Conservation (phyloP, 768 basidiomycete genomes). For the Psilocybe cubensis region DNA sequence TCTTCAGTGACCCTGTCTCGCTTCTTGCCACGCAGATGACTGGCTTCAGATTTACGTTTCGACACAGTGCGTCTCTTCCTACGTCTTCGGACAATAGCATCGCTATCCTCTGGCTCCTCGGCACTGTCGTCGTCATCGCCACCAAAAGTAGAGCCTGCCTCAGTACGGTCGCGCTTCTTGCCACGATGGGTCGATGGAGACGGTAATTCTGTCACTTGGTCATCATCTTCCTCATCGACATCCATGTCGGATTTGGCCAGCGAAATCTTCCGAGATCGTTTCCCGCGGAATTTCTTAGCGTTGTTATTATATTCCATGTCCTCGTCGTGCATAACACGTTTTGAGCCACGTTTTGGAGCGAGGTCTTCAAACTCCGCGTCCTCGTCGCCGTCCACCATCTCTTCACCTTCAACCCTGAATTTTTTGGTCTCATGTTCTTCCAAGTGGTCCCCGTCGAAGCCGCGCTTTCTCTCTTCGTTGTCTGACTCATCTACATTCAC, state of each 20-base stretch:
- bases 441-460: conserved; percentile 45
- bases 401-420: conserved; percentile 53
- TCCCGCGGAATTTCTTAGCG: conserved; percentile 46
- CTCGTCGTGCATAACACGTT: conserved; percentile 47
- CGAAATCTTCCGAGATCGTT: conserved; percentile 60
- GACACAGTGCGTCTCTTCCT: conserved; percentile 62
- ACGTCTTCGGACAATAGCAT: conserved; percentile 47
- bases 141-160: conserved; percentile 73
- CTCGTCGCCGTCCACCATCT: conserved; percentile 51
- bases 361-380: conserved; percentile 43
- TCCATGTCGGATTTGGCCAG: conserved; percentile 48
- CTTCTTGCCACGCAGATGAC: conserved; percentile 58
- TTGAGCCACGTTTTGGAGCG: conserved; percentile 46
- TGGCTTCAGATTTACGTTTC: conserved; percentile 54
- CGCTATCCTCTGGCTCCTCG: conserved; percentile 37
- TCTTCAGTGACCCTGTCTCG: conserved; percentile 62
- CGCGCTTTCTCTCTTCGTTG: conserved; percentile 39
- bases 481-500: conserved; percentile 14
- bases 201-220: conserved; percentile 42
- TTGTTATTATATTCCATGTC: conserved; percentile 48
- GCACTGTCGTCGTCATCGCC: conserved; percentile 57
- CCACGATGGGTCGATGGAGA: conserved; percentile 52
- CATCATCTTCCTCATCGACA: conserved; percentile 48
- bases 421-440: conserved; percentile 53
- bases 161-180: conserved; percentile 77